Evolutionary conservation across 2,329 filamentous ascomycete species (phyloP), one percentile per base, ranked within the genome.

Genomic region (Sporothrix dimorphospora): DNA sequence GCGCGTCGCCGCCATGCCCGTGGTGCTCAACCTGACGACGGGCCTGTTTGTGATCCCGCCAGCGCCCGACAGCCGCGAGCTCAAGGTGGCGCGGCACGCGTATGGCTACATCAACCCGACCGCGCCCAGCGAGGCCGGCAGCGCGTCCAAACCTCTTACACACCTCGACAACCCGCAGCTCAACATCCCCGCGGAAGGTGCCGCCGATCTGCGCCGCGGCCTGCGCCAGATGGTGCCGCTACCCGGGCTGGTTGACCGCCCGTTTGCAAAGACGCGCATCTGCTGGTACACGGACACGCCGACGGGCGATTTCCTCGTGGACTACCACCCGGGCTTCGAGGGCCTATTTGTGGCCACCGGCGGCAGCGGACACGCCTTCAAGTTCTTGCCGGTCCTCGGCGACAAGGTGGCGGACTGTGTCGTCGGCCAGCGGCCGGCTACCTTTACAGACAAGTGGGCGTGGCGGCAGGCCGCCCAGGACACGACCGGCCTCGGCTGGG

Each of bases 241-340:
- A 73, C 81, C 81, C 7, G 83, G 84, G 11, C 83, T 92, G 21
- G 84, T 84, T 67, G 83, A 85, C 30, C 83, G 91, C 34, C 87
- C 88, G 1, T 93, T 92, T 82, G 81, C 81, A 72, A 82, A 84
- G 70, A 91, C 89, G 1, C 84, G 90, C 30, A 81, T 93, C 70
- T 94, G 91, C 82, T 94, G 91, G 91, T 94, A 94, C 79, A 89
- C 89, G 5, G 91, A 94, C 81, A 94, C 91, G 76, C 85, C 88
- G 8, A 88, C 88, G 21, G 91, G 88, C 27, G 89, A 94, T 78
- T 94, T 92, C 82, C 84, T 94, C 71, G 85, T 93, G 73, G 88
- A 90, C 77, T 89, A 90, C 79, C 91, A 93, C 77, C 91, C 91
- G 0, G 81, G 83, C 19, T 87, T 87, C 80, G 78, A 84, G 72